Conservation (phyloP, 78 protist genomes). For the Pelomyxa schiedti region DNA sequence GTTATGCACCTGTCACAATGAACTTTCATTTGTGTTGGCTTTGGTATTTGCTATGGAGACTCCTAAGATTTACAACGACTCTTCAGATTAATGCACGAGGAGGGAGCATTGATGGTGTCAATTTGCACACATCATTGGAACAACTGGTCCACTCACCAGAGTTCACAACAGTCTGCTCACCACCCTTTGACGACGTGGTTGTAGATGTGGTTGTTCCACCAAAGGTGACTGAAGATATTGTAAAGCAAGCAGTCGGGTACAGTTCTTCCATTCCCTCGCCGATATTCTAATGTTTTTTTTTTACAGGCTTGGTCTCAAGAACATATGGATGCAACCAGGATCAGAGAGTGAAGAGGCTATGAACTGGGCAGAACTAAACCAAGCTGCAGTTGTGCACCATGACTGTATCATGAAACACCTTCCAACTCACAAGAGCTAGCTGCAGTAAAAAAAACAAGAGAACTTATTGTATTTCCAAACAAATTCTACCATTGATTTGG, state of each 20-base stretch:
- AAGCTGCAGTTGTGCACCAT: not conserved
- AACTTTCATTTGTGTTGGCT: no score
- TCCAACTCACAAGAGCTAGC: no score
- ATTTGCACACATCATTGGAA: not conserved
- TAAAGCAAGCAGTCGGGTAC: not conserved
- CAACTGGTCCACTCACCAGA: not conserved
- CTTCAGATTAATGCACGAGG: not conserved
- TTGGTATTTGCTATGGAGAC: no score
- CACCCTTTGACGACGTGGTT: not conserved
- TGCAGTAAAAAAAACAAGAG: no score
- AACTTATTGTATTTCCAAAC: no score
- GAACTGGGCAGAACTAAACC: not conserved
- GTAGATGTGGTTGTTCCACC: not conserved
- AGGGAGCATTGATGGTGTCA: not conserved
- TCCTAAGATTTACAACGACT: no score
- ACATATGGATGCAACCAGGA: not conserved
- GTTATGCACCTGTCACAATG: no score
- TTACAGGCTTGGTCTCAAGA: not conserved
- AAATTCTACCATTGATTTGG: no score
- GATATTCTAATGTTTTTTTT: no score
- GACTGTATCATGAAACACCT: not conserved
- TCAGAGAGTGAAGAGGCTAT: not conserved
- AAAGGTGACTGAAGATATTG: not conserved
- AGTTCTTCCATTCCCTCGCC: no score
- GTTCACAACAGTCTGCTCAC: no score